Base-by-base conservation (phyloP, 1,284 basidiomycete genomes). In the Phlebopus sp. region DNA sequence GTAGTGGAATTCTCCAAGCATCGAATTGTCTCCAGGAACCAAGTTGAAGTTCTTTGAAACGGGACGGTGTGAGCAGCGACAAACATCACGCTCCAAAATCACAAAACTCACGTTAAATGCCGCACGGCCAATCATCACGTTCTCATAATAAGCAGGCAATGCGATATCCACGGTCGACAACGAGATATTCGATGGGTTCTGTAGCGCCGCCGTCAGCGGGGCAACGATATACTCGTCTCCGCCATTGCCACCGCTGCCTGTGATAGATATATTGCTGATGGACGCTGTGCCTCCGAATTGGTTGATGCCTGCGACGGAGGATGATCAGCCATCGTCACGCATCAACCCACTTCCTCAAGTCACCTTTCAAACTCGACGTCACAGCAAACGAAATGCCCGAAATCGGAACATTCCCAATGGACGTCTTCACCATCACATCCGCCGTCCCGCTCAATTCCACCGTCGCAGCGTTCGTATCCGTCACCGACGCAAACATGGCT, bases 171-270 rank as follows among this genome's bases (percentile, higher is more conserved):
- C 72, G 8, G 85, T 88, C 49, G 74, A 64, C 30, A 90, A 69
- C 2, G 84, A 82, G 34, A 90, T 66, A 57, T 87, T 84, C 6
- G 84, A 85, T 7, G 84, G 85, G 55, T 87, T 88, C 35, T 79
- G 59, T 42, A 87, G 68, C 25, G 64, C 70, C 10, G 80, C 75
- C 1, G 70, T 78, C 23, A 86, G 63, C 2, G 79, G 81, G 3
- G 78, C 57, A 19, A 73, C 60, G 42, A 85, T 73, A 56, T 71
- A 86, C 60, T 83, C 68, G 53, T 70, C 70, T 10, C 79, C 81
- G 19, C 75, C 76, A 42, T 65, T 63, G 37, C 82, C 81, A 31
- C 83, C 82, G 53, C 82, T 84, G 23, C 82, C 84, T 17, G 71
- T 67, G 18, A 86, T 77, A 9, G 69, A 71, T 37, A 85, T 74